Conservation (phyloP, 768 basidiomycete genomes). For the Pleurotus cornucopiae region DNA sequence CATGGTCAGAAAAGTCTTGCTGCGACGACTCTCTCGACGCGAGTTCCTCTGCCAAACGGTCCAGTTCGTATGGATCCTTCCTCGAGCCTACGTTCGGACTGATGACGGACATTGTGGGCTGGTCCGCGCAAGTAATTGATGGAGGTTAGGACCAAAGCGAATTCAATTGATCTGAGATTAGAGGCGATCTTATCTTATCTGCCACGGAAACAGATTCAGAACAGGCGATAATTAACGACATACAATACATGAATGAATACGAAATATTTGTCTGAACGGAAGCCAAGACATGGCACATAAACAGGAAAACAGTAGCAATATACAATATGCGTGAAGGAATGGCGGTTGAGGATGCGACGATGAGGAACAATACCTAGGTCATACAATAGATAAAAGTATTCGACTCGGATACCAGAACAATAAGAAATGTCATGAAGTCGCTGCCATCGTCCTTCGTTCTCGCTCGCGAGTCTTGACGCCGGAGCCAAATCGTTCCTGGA, state of each 20-base stretch:
- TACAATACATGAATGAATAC: conserved; percentile 6
- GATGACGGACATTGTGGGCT: background rate
- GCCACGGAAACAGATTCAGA: background rate
- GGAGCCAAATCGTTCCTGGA: conserved; percentile 82
- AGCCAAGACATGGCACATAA: background rate
- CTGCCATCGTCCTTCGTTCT: conserved; percentile 38
- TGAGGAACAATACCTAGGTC: background rate
- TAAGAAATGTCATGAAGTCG: conserved; percentile 16
- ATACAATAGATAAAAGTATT: conserved; percentile 5
- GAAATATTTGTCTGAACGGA: background rate
- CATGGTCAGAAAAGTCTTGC: conserved; percentile 21
- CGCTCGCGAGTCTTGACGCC: conserved; percentile 48
- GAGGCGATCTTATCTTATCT: conserved; percentile 1
- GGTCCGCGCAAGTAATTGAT: background rate
- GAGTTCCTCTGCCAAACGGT: conserved; percentile 72
- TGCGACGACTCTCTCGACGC: conserved; percentile 43
- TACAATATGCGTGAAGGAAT: background rate
- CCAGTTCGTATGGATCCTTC: conserved; percentile 60
- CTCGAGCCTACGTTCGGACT: background rate
- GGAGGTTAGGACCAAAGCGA: background rate
- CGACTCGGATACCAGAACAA: conserved; percentile 6
- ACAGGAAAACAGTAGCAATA: background rate
- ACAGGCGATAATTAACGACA: background rate
- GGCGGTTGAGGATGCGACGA: background rate
- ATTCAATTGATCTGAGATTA: background rate